Base-by-base conservation (phyloP, 192 early-diverging fungal genomes). In the Coemansia brasiliensis region DNA sequence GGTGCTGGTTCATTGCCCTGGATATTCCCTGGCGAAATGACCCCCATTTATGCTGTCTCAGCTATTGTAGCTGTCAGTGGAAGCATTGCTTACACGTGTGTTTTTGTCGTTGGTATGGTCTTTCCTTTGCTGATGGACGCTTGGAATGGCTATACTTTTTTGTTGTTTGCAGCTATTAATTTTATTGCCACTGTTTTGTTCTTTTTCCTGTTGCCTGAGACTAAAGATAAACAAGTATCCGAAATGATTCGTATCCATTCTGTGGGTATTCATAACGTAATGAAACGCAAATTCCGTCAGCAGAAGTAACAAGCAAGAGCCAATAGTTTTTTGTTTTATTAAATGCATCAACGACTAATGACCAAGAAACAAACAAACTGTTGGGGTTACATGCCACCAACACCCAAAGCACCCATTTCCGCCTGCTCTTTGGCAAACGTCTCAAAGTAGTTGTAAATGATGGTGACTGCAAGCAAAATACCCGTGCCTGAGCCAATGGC, bases 401-500 rank as follows among this genome's bases (percentile, higher is more conserved):
- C 75, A 9, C 75, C 75, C 26, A 79, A 50, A 26, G 68, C 77
- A 21, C 77, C 63, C 55, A 67, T 42, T 57, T 80, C 77, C 5
- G 72, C 67, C 78, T 88, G 90, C 82, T 96, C 95, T 83, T 94
- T 96, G 61, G 94, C 86, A 83, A 96, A 95, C 69, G 94, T 87
- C 79, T 95, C 94, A 85, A 93, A 95, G 86, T 96, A 95, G 82
- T 94, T 93, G 86, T 96, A 99, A 76, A 99, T 99, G 61, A 95
- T 98, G 24, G 97, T 99, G 35, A 98, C 95, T 56, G 94, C 93
- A 50, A 99, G 72, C 65, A 99, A 81, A 60, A 99, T 99, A 87
- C 97, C 97, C 17, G 97, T 99, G 41, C 97, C 97, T 29, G 94
- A 96, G 22, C 97, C 97, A 84, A 99, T 96, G 22, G 97, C 97